Conservation (phyloP, 805 yeast genomes). For the Wickerhamomyces bisporus region DNA sequence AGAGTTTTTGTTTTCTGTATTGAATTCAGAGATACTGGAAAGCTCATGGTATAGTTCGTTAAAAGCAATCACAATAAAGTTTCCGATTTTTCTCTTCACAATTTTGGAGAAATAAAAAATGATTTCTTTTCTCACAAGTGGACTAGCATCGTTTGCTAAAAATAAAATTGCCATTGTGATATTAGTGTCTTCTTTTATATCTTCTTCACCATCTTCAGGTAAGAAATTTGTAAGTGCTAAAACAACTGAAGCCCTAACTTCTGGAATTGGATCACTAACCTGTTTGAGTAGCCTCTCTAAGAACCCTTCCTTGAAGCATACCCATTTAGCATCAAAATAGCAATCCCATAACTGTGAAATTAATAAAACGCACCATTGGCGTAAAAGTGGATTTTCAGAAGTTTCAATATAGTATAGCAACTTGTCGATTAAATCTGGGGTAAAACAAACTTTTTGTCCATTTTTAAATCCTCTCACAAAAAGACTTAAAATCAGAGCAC, state of each 20-base stretch:
- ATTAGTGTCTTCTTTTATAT: constrained; percentile 60
- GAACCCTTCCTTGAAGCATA: constrained; percentile 60
- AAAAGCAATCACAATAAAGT: constrained; percentile 83
- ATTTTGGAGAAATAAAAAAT: constrained; percentile 72
- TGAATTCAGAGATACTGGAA: constrained; percentile 30
- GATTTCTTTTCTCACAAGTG: constrained; percentile 82
- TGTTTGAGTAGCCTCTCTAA: constrained; percentile 50
- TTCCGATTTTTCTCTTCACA: constrained; percentile 61
- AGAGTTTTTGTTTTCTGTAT: constrained; percentile 55
- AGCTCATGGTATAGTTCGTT: constrained; percentile 79
- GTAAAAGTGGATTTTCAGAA: constrained; percentile 76
- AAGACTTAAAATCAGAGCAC: constrained; percentile 83
- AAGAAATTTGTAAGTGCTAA: constrained; percentile 67
- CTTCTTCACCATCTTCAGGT: constrained; percentile 39
- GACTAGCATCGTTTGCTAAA: constrained; percentile 80
- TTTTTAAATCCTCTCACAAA: constrained; percentile 75
- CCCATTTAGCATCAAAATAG: constrained; percentile 69
- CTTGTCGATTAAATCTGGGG: constrained; percentile 64
- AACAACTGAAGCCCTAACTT: constrained; percentile 82
- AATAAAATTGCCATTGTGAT: constrained; percentile 64
- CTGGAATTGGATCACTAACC: constrained; percentile 88
- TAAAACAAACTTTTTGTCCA: constrained; percentile 78
- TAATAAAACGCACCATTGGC: constrained; percentile 89
- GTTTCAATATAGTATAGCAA: constrained; percentile 60
- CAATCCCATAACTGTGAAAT: constrained; percentile 72